Base-by-base conservation (phyloP, 2,329 filamentous ascomycete species). In the Lachnellula occidentalis region DNA sequence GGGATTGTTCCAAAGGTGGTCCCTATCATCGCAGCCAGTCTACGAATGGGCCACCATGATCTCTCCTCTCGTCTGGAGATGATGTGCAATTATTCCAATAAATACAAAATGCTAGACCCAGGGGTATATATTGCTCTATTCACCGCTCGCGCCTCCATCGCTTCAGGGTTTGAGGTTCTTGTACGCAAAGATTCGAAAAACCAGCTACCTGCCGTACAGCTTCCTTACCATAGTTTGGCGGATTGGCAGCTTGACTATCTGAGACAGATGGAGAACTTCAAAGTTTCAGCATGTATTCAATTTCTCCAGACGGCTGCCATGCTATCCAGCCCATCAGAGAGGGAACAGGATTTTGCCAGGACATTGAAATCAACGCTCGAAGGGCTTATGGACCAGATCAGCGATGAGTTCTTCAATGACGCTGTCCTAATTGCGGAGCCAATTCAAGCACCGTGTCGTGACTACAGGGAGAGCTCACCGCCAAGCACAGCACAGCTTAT, bases 31-130 rank as follows among this genome's bases (percentile, higher is more conserved):
- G 80, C 86, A 21, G 78, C 82, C 22, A 86, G 82, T 58, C 86
- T 95, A 77, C 88, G 92, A 65, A 84, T 95, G 53, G 78, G 85
- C 46, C 76, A 78, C 2, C 71, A 74, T 1, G 79, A 82, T n/a
- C 74, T 95, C 3, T 76, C 79, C 45, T 68, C 71, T 5, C 82
- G 84, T 53, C 73, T 95, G 12, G 72, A 75, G 9, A 77, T 79
- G 27, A 88, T 95, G 78, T 79, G 81, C 15, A 75, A 73, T 17
- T 88, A 83, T 67, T 75, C 74, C 2, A 72, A 72, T 54, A 71
- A 71, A 58, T 73, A 69, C 54, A 73, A 71, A 8, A 76, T 78
- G 61, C 69, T 79, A 17, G 71, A 75, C 6, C 72, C 78, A 0
- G 80, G 79, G 1, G 76, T 83, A 8, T 79, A 85, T 58, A 53